Conservation (phyloP, 345 rosid species). For the Pugionium dolabratum region DNA sequence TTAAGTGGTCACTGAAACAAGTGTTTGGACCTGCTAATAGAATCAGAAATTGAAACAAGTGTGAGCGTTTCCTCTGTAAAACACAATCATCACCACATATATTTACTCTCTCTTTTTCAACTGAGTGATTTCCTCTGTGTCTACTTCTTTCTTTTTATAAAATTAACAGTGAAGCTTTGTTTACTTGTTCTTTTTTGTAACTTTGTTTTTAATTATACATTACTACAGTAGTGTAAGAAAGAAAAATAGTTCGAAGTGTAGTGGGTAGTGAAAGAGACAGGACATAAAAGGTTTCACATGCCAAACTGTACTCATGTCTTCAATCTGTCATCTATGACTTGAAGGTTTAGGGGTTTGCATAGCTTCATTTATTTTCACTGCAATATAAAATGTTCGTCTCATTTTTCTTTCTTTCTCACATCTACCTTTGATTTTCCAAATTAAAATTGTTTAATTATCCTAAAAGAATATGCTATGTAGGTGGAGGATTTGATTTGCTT, state of each 20-base stretch:
- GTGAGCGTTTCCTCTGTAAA: constrained; percentile 26
- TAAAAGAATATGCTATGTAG: constrained; percentile 9
- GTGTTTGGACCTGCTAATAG: constrained; percentile 30
- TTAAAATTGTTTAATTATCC: neutral
- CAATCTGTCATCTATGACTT: constrained; percentile 28
- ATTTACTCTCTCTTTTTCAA: constrained; percentile 17
- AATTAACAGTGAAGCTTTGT: constrained; percentile 19
- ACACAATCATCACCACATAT: constrained; percentile 19
- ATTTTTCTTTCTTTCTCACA: neutral
- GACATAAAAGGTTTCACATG: constrained; percentile 39
- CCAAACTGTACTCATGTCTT: constrained; percentile 28
- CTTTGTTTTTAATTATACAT: neutral
- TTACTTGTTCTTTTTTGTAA: neutral
- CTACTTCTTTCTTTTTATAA: constrained; percentile 24
- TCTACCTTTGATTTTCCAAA: neutral
- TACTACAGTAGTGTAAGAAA: constrained; percentile 25
- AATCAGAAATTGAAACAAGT: constrained; percentile 21
- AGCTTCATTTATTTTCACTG: constrained; percentile 26
- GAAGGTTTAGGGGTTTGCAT: constrained; percentile 12
- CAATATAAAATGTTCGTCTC: constrained; percentile 9
- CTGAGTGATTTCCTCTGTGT: constrained; percentile 5
- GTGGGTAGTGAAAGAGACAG: constrained; percentile 40
- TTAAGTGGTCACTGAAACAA: constrained; percentile 25
- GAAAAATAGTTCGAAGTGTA: constrained; percentile 17
- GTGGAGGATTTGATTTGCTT: constrained; percentile 4